Percentiles rank a stretch among this genome's conserved stretches.
These are phyloP conservation scores for Hyphodiscus hymeniophilus DNA, from an alignment of 495 filamentous ascomycete genomes.

Conservation along the genomic window DNA sequence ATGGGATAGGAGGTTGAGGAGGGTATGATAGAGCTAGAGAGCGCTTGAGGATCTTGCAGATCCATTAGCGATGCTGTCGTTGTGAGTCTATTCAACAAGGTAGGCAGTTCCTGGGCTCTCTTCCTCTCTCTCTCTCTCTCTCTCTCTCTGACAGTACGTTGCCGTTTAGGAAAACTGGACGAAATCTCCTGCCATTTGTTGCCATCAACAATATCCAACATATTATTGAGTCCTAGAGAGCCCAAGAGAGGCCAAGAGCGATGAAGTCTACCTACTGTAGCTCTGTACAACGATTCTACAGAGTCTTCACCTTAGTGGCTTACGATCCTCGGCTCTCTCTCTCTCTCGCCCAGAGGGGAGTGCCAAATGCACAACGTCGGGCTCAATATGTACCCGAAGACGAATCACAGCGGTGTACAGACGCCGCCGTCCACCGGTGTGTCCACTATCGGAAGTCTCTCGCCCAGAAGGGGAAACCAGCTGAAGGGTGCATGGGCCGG, in stretches of 20 bases:
- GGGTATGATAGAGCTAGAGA: slow-evolving; percentile 1
- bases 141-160: too few species aligned
- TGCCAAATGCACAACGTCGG: too few species aligned
- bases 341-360: too few species aligned
- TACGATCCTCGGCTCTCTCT: background rate
- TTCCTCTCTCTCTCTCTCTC: too few species aligned
- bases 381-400: background rate
- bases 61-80: slow-evolving; percentile 3
- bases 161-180: too few species aligned
- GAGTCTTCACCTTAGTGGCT: background rate
- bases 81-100: background rate
- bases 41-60: slow-evolving; percentile 3
- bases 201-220: too few species aligned
- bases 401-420: background rate
- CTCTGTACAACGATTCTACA: background rate
- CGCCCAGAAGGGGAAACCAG: slow-evolving; percentile 4
- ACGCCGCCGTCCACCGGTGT: background rate
- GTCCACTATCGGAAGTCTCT: background rate
- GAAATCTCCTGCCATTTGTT: too few species aligned
- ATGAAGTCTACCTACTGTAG: too few species aligned
- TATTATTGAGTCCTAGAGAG: too few species aligned
- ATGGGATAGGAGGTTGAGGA: background rate
- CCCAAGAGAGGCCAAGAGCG: too few species aligned
- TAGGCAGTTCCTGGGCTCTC: too few species aligned
- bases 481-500: background rate